Conservation (phyloP, 441 rosid genomes). For the Codiaeum variegatum region DNA sequence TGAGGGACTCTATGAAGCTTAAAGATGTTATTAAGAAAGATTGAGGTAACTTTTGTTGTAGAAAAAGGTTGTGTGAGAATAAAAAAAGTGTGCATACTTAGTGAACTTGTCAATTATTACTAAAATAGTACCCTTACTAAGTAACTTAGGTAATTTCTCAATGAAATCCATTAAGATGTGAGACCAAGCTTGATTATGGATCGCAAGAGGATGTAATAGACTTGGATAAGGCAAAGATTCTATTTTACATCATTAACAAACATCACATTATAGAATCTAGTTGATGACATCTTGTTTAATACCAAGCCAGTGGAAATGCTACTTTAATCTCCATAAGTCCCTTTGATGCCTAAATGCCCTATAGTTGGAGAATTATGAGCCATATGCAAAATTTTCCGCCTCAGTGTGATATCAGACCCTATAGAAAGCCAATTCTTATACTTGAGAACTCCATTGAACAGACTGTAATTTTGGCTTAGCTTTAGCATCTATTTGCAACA, state of each 20-base stretch:
- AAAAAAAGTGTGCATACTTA: background rate
- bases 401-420: too few relatives aligned
- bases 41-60: background rate
- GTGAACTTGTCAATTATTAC: background rate
- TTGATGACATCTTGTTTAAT: background rate
- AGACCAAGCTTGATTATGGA: background rate
- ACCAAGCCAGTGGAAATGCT: background rate
- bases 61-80: too few relatives aligned
- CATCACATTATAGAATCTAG: background rate
- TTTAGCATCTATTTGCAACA: too few relatives aligned
- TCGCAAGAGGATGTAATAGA: background rate
- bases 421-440: too few relatives aligned
- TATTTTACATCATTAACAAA: background rate
- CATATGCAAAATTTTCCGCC: too few relatives aligned
- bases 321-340: background rate
- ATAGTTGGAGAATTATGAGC: too few relatives aligned
- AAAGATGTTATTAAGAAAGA: background rate
- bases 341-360: too few relatives aligned
- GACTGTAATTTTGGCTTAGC: too few relatives aligned
- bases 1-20: background rate
- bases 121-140: background rate
- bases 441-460: too few relatives aligned
- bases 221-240: too few relatives aligned
- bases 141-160: background rate
- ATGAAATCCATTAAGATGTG: background rate